Evolutionary conservation across 768 basidiomycete genomes (phyloP).

Genomic region (Kwoniella shandongensis): DNA sequence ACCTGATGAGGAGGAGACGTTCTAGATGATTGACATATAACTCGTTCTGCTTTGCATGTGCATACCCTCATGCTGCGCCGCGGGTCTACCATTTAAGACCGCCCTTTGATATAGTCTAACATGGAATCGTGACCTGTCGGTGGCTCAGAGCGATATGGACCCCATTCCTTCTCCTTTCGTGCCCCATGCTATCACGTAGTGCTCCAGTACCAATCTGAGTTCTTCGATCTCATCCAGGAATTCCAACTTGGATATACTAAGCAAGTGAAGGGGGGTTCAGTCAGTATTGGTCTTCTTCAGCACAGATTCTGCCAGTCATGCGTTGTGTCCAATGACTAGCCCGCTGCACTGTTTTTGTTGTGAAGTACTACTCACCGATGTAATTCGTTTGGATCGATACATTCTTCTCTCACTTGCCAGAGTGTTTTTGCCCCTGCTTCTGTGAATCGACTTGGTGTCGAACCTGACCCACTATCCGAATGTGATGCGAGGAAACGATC

Average conservation of each 20-base stretch:
- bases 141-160: background rate
- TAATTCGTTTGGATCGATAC: conserved; percentile 44
- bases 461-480: too few species aligned
- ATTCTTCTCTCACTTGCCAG: conserved; percentile 63
- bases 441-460: conserved; percentile 55
- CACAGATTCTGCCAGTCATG: too few species aligned
- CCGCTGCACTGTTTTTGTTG: too few species aligned
- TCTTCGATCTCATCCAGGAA: conserved; percentile 93
- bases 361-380: conserved; percentile 39
- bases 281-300: too few species aligned
- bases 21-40: conserved; percentile 20
- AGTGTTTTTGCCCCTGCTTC: conserved; percentile 64
- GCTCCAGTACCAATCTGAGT: conserved; percentile 79
- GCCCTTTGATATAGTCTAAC: too few species aligned
- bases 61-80: too few species aligned
- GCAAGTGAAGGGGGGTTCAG: too few species aligned
- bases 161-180: conserved; percentile 32
- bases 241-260: conserved; percentile 75
- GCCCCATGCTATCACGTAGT: conserved; percentile 87
- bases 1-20: conserved; percentile 49
- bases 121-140: too few species aligned
- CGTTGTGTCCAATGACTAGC: too few species aligned
- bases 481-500: conserved; percentile 60
- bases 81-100: too few species aligned
- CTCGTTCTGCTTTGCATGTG: too few species aligned